Evolutionary conservation across 768 basidiomycete genomes (phyloP).

Genomic region (Pleurotus tuber-regium): DNA sequence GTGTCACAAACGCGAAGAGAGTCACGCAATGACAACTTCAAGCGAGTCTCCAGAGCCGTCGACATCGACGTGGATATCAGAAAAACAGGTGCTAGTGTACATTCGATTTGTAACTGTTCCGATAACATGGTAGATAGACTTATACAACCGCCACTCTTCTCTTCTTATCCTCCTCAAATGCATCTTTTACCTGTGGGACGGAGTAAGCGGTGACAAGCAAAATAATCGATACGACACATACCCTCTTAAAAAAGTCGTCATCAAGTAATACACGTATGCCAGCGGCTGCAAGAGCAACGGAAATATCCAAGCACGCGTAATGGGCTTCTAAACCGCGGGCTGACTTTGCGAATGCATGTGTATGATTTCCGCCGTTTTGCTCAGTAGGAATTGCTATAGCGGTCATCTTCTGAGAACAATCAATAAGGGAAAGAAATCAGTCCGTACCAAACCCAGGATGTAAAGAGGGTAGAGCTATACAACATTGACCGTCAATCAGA

Average conservation of each 20-base stretch:
- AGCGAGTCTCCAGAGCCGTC: too few relatives aligned
- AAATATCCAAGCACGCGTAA: constrained; percentile 61
- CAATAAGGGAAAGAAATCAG: constrained; percentile 5
- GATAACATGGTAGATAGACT: not conserved
- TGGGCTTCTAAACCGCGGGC: constrained; percentile 63
- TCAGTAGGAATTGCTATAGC: constrained; percentile 71
- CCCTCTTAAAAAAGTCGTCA: constrained; percentile 58
- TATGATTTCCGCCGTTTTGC: constrained; percentile 75
- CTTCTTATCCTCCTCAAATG: constrained; percentile 46
- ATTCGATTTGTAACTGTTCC: not conserved
- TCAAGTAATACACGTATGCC: constrained; percentile 73
- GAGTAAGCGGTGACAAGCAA: not conserved
- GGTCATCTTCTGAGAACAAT: not conserved
- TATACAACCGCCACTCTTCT: constrained; percentile 9
- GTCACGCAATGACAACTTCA: too few relatives aligned
- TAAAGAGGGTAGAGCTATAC: constrained; percentile 58
- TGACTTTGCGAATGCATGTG: constrained; percentile 59
- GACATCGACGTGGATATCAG: too few relatives aligned
- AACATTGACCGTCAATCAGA: too few relatives aligned
- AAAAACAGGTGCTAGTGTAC: too few relatives aligned
- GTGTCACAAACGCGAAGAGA: too few relatives aligned
- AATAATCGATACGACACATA: too few relatives aligned
- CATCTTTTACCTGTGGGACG: constrained; percentile 39
- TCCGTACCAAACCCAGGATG: constrained; percentile 71
- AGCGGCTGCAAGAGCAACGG: constrained; percentile 68